Base-by-base conservation (phyloP, 2,329 filamentous ascomycete genomes). In the Proliferodiscus dingleyae region DNA sequence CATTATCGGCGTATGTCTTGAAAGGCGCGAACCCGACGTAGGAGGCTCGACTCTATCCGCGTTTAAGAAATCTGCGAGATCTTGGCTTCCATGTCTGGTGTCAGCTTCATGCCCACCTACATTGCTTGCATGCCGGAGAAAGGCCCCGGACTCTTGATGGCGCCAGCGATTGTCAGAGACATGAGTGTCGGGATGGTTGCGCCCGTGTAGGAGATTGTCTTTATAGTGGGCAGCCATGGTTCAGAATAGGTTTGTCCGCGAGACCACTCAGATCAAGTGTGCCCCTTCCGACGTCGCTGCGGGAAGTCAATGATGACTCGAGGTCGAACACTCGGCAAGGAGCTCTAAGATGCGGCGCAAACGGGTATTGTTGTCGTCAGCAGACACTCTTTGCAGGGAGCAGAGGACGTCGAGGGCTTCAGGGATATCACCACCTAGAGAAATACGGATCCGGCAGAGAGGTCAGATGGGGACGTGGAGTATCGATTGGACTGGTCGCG, bases 71-170 rank as follows among this genome's bases (percentile, higher is more conserved):
- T 71, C 65, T 49, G 76, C 70, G 23, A 83, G 69, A 44, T 78
- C 74, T 55, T 64, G 68, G 22, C 75, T 75, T 46, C 66, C 67
- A 46, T 67, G 64, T 52, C 61, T 63, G 28, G 64, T 62, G 29
- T 71, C 66, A 39, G 68, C 65, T 28, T 71, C 67, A 47, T 71
- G 70, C 45, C 68, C 66, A 40, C 44, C 37, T 21, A 23, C 26
- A 22, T 24, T 34, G 37, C 19, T 43, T 23, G 53, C 52, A 55
- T 54, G 57, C 41, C 40, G 52, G 40, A 71, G 70, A 58, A 71
- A 83, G 26, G 76, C 68, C 10, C 68, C 68, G 1, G 80, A 83
- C 60, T 84, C 80, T 60, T 82, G 76, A 59, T 83, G 80, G 45
- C 80, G 74, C 80, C 80, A 83, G 55, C 69, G 69, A 59, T 68